Base-by-base conservation (phyloP, 208 protist species). In the Trichomonas tenax region DNA sequence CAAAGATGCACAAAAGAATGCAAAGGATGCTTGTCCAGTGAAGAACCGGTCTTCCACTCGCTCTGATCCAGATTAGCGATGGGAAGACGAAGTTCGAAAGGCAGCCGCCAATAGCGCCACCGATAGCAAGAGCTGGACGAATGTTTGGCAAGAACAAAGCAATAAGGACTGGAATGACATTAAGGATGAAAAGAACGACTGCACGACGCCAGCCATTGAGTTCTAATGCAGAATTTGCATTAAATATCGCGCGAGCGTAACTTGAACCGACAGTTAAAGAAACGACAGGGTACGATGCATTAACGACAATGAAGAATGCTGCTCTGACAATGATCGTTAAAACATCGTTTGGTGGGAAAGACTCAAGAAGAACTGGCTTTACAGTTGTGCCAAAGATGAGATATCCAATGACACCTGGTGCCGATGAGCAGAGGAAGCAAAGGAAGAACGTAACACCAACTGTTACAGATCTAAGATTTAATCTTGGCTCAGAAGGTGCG, bases 11-110 rank as follows among this genome's bases (percentile, higher is more conserved):
- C 2, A 93, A 36, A 38, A 23, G 46, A 9, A 93, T 58, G 15
- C 86, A 93, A 17, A 93, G 45, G 11, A 93, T 48, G 26, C 51
- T 93, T 38, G 40, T 40, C 14, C 14, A 41, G 15, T 93, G 45
- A 38, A 15, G n/a, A 0, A 34, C 41, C 6, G 10, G 17, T 34
- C 44, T 41, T 48, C 40, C 41, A 0, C 40, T 48, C 1, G 41
- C 44, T 9, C 26, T 34, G 17, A 93, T 34, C 86, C 86, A 93
- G 2, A 93, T 58, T 9, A 93, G 17, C 15, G 44, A 17, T 51
- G 86, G 86, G 86, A 93, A 93, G 11, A 93, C 41, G 86, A 93
- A 93, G 38, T 51, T 93, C 31, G 86, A 48, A 38, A 93, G n/a
- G 45, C 86, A 93, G 21, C 86, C 86, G 45, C 86, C 86, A n/a